phyloP scores from a whole-genome alignment of 805 yeast genomes.

The Candida pseudofarinosa region DNA sequence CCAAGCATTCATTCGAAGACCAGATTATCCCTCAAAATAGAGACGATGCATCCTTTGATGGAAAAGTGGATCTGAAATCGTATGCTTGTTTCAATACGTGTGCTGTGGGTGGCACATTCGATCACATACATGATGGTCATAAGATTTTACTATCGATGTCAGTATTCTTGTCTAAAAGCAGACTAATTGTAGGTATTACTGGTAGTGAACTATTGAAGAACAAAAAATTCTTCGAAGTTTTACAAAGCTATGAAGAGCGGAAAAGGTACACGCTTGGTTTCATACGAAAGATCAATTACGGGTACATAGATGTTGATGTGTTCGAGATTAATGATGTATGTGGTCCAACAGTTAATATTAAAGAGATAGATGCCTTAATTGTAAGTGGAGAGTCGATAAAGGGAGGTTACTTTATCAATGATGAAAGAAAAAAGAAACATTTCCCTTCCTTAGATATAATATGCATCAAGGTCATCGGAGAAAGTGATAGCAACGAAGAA shows the following conservation, averaged over 20 bases:
- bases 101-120: constrained; percentile 96
- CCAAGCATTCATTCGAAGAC: background rate
- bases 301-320: constrained; percentile 49
- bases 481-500: constrained; percentile 34
- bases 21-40: background rate
- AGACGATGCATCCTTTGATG: background rate
- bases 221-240: constrained; percentile 64
- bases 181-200: constrained; percentile 78
- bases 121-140: constrained; percentile 95
- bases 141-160: constrained; percentile 75
- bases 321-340: constrained; percentile 76
- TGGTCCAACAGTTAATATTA: constrained; percentile 85
- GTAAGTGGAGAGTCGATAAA: constrained; percentile 73
- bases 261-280: constrained; percentile 45
- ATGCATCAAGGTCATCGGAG: constrained; percentile 57
- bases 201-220: constrained; percentile 68
- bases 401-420: constrained; percentile 75
- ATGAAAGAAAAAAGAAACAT: constrained; percentile 53
- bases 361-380: constrained; percentile 72
- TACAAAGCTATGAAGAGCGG: constrained; percentile 59
- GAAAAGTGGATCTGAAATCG: background rate
- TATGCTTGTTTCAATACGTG: constrained; percentile 17
- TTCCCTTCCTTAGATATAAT: constrained; percentile 43
- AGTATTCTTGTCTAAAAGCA: constrained; percentile 51
- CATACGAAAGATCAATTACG: constrained; percentile 34